These are phyloP conservation scores for Trichophyton schoenleinii DNA, from an alignment of 2,329 filamentous ascomycete genomes.

Conservation along the genomic window DNA sequence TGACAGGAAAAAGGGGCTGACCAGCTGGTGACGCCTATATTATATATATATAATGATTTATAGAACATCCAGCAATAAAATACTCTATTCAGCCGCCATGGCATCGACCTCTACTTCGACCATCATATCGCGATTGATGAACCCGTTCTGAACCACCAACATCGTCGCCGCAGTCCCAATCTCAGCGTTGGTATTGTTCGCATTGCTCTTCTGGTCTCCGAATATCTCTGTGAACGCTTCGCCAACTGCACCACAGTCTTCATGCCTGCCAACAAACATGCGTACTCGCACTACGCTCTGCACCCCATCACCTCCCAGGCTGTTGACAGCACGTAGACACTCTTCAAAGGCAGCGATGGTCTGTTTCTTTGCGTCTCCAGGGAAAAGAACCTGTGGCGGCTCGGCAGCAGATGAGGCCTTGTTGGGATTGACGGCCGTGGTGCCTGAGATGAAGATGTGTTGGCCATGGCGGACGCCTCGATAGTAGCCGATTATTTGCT, in stretches of 20 bases:
- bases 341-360: constrained; percentile 19
- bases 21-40: constrained; percentile 58
- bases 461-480: constrained; percentile 26
- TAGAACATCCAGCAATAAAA: not conserved
- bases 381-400: constrained; percentile 21
- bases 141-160: constrained; percentile 27
- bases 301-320: constrained; percentile 18
- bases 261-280: constrained; percentile 20
- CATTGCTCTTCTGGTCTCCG: constrained; percentile 12
- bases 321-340: constrained; percentile 23
- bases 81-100: constrained; percentile 11
- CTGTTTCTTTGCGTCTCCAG: constrained; percentile 23
- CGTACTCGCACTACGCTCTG: constrained; percentile 25
- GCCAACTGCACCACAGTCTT: constrained; percentile 11
- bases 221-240: constrained; percentile 11
- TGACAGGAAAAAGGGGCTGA: constrained; percentile 62
- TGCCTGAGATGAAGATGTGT: constrained; percentile 28
- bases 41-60: not conserved
- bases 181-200: constrained; percentile 15
- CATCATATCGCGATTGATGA: constrained; percentile 26
- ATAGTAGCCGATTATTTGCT: constrained; percentile 27
- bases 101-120: constrained; percentile 33
- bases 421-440: constrained; percentile 27
- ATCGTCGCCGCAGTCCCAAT: constrained; percentile 26
- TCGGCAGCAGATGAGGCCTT: constrained; percentile 17